A percentile compares a stretch with the other conserved stretches of the same genome.
Evolutionary conservation across 306 rosid genomes (phyloP).

Genomic region (Albizia julibrissin): DNA sequence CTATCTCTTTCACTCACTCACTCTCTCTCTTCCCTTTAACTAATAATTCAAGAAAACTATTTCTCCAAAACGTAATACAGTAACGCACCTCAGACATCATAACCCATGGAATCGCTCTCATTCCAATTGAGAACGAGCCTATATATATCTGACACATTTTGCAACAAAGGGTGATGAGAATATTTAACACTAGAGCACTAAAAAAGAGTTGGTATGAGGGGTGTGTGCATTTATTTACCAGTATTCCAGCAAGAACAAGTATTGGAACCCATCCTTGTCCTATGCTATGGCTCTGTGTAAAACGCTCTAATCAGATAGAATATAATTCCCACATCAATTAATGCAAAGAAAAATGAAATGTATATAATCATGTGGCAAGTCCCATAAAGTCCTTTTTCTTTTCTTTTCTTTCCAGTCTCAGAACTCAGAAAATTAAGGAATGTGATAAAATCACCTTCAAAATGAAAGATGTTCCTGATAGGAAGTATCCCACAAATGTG

Average conservation of each 20-base stretch:
- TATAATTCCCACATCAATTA: too few species aligned
- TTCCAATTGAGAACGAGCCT: conserved; percentile 21
- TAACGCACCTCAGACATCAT: not conserved
- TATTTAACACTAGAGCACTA: not conserved
- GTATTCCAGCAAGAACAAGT: conserved; percentile 19
- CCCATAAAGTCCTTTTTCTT: too few species aligned
- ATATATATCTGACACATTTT: not conserved
- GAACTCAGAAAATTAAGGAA: not conserved
- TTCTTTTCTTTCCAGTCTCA: not conserved
- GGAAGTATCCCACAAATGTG: conserved; percentile 51
- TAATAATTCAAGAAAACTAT: not conserved
- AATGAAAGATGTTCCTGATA: conserved; percentile 50
- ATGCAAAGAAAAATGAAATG: too few species aligned
- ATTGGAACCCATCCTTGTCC: not conserved
- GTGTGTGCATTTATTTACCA: not conserved
- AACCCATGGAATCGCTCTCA: conserved; percentile 17
- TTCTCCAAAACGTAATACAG: not conserved
- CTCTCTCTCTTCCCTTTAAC: not conserved
- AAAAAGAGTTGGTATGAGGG: too few species aligned
- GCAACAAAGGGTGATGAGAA: not conserved
- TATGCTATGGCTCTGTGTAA: not conserved
- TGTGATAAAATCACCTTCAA: not conserved
- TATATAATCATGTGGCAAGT: too few species aligned
- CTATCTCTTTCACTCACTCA: not conserved
- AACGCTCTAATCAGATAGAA: not conserved